Base-by-base conservation (phyloP, 805 yeast genomes). In the Candida schatavii region DNA sequence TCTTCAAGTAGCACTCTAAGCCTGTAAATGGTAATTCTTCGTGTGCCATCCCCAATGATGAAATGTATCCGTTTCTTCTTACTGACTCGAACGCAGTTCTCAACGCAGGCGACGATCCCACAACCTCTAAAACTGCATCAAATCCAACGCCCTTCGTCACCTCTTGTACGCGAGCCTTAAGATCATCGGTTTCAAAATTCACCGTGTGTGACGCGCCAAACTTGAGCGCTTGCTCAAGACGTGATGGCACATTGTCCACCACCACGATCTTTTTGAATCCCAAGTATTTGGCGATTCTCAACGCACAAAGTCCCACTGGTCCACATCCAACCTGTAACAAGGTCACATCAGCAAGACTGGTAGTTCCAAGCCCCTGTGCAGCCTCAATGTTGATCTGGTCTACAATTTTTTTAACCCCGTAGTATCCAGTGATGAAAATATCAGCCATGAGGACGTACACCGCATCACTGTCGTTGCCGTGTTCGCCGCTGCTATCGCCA, bases 361-460 rank as follows among this genome's bases (percentile, higher is more conserved):
- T 44, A 18, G 39, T 37, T 1, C 31, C 31, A 13, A 37, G 40
- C 1, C 52, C 48, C 28, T 57, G 51, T 3, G 68, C 52, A 21
- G 61, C 54, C 15, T 61, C 58, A 22, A 61, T 59, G 32, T 67
- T 59, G 34, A 66, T 61, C 44, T 57, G 66, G 46, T 70, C 70
- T 35, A 74, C 54, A 45, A 74, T 72, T 49, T 78, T 77, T 44
- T 70, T 68, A 9, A 74, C 81, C 27, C 83, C 83, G 46, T 69
- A 74, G 59, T 75, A 80, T 0, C 83, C 85, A 1, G 85, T 80
- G 33, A 81, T 77, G 60, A 80, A 80, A 39, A 80, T 80, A 55
- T 80, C 85, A 11, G 83, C 79, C 82, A 80, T 75, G 46, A 80
- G 54, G 4, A 79, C 72, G 25, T 78, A 71, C 7, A 74, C 68